Conservation (phyloP, 768 basidiomycete genomes). For the Multifurca ochricompacta region DNA sequence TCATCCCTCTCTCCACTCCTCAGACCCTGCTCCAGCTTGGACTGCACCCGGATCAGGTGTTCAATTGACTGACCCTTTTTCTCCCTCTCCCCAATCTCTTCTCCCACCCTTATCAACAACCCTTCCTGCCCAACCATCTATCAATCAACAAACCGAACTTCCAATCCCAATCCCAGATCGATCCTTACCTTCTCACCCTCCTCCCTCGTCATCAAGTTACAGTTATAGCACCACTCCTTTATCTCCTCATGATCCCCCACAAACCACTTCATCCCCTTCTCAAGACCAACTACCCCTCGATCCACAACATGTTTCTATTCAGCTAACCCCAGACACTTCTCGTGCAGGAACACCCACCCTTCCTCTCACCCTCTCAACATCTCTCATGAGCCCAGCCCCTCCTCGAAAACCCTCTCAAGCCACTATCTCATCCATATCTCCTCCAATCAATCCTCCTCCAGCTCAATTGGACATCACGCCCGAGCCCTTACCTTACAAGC, state of each 20-base stretch:
- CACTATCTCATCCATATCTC: not conserved
- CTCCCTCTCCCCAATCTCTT: not conserved
- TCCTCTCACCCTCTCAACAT: not conserved
- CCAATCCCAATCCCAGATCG: not conserved
- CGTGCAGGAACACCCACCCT: constrained; percentile 4
- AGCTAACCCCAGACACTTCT: not conserved
- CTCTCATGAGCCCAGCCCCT: not conserved
- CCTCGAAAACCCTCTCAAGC: constrained; percentile 10
- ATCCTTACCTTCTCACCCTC: not conserved
- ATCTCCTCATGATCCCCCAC: not conserved
- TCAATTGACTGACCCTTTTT: not conserved
- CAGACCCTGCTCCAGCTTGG: not conserved
- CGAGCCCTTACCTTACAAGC: constrained; percentile 16
- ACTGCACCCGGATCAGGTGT: not conserved
- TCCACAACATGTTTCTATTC: not conserved
- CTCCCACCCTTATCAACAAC: not conserved
- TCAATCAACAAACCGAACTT: not conserved
- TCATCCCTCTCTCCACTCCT: not conserved
- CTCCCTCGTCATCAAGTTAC: not conserved
- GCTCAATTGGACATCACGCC: constrained; percentile 10
- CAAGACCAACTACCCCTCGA: not conserved
- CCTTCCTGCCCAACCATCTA: not conserved
- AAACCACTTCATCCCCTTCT: not conserved
- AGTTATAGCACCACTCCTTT: not conserved
- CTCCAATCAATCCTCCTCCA: constrained; percentile 5